Conservation (phyloP, 345 rosid species). For the Pugionium cornutum region DNA sequence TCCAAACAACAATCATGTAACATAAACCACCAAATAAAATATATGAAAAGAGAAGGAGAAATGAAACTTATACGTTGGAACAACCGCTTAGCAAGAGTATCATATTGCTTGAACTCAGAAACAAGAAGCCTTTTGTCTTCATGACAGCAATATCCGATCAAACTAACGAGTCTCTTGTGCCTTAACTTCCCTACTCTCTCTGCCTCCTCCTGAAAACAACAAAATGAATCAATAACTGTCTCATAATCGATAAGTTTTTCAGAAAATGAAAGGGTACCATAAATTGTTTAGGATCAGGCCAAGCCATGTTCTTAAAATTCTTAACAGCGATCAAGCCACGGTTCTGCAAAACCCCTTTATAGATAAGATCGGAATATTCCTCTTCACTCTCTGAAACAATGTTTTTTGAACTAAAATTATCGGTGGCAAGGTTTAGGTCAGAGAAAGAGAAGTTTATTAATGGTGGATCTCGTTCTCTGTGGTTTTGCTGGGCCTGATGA, state of each 20-base stretch:
- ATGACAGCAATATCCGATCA: slow-evolving; percentile 93
- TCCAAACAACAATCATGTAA: background rate
- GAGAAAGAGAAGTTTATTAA: slow-evolving; percentile 57
- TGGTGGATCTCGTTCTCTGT: slow-evolving; percentile 35
- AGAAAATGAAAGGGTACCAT: slow-evolving; percentile 40
- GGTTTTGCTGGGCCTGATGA: slow-evolving; percentile 23
- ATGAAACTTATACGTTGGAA: slow-evolving; percentile 55
- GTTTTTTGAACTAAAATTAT: slow-evolving; percentile 53
- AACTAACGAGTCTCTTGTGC: slow-evolving; percentile 67
- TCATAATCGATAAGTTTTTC: too few relatives aligned
- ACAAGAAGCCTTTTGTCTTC: slow-evolving; percentile 86
- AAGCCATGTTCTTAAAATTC: slow-evolving; percentile 55
- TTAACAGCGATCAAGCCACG: slow-evolving; percentile 62
- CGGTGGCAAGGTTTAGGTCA: slow-evolving; percentile 62
- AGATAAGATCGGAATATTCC: slow-evolving; percentile 48
- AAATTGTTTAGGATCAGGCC: slow-evolving; percentile 68
- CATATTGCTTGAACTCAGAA: slow-evolving; percentile 75
- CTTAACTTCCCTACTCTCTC: slow-evolving; percentile 72
- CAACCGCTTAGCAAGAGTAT: slow-evolving; percentile 79
- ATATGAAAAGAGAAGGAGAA: background rate
- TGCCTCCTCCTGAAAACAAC: slow-evolving; percentile 63
- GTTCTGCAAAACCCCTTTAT: slow-evolving; percentile 57
- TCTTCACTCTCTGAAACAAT: slow-evolving; percentile 61
- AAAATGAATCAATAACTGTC: background rate
- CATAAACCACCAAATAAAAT: background rate